Conservation (phyloP, 192 early-diverging fungal genomes). For the Rhizophlyctis rosea region DNA sequence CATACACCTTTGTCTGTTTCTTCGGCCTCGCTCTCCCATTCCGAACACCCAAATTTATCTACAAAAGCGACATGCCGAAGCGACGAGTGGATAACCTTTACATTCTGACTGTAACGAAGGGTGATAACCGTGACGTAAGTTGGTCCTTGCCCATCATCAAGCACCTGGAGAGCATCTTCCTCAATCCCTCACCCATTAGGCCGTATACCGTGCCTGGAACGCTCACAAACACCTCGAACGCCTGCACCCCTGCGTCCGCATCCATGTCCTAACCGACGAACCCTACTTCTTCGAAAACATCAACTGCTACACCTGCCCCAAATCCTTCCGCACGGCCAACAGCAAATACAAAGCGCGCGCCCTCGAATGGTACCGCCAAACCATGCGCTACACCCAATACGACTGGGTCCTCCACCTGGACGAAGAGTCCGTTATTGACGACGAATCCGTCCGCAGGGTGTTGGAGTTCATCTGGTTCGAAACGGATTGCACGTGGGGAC, state of each 20-base stretch:
- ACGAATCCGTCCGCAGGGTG: conserved; percentile 45
- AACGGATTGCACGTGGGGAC: conserved; percentile 49
- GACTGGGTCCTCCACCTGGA: conserved; percentile 60
- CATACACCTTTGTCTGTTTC: conserved; percentile 59
- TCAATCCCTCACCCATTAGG: conserved; percentile 3
- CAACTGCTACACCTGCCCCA: conserved; percentile 60
- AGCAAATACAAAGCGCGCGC: conserved; percentile 59
- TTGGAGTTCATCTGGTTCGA: conserved; percentile 61
- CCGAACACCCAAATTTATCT: conserved; percentile 55
- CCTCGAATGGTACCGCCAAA: conserved; percentile 60
- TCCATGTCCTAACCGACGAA: conserved; percentile 59
- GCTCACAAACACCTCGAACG: conserved; percentile 53
- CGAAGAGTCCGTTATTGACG: conserved; percentile 60
- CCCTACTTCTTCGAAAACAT: conserved; percentile 62
- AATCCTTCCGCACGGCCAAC: conserved; percentile 39
- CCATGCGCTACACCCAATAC: conserved; percentile 51
- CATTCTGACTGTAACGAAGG: conserved; percentile 55
- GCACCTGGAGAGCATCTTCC: neutral
- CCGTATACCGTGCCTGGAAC: conserved; percentile 55
- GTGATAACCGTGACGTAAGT: conserved; percentile 44
- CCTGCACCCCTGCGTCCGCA: conserved; percentile 50
- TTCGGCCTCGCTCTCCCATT: conserved; percentile 54
- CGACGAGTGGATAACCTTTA: conserved; percentile 57
- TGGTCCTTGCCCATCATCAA: neutral
- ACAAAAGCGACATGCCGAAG: conserved; percentile 45